Evolutionary conservation across 345 rosid species (phyloP).

Genomic region (Eucalyptus urophylla): DNA sequence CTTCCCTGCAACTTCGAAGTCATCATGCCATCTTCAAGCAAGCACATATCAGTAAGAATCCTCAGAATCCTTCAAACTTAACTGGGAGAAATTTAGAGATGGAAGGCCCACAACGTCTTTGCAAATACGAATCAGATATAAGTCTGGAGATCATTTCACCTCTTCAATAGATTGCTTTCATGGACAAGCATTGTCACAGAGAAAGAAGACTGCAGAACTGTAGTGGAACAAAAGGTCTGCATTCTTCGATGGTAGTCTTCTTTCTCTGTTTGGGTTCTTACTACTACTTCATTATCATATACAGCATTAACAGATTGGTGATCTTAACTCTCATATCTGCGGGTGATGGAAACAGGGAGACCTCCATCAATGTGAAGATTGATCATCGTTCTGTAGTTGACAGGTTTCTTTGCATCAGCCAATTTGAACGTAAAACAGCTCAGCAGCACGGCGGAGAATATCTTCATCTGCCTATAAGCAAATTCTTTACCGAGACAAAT

Average conservation of each 20-base stretch:
- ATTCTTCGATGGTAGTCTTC: background rate
- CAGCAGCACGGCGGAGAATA: conserved; percentile 27
- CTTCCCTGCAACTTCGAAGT: background rate
- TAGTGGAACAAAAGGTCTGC: background rate
- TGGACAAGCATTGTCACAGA: background rate
- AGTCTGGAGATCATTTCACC: background rate
- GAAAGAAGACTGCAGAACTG: background rate
- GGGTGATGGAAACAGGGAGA: conserved; percentile 24
- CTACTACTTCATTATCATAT: background rate
- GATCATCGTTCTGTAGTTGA: conserved; percentile 48
- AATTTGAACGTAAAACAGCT: conserved; percentile 31
- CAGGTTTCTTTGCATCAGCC: conserved; percentile 13
- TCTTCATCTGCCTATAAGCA: conserved; percentile 57
- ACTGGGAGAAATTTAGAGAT: background rate
- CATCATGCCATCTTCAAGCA: background rate
- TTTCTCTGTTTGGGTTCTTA: background rate
- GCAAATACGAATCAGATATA: background rate
- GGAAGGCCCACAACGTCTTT: background rate
- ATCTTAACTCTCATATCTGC: conserved; percentile 1
- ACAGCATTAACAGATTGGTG: background rate
- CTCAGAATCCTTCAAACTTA: background rate
- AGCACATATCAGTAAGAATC: background rate
- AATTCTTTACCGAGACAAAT: conserved; percentile 50
- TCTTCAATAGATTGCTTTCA: background rate
- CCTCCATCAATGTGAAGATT: conserved; percentile 55